These are phyloP conservation scores for Puccinia brachypodii DNA, from an alignment of 1,284 basidiomycete species.

Conservation along the genomic window DNA sequence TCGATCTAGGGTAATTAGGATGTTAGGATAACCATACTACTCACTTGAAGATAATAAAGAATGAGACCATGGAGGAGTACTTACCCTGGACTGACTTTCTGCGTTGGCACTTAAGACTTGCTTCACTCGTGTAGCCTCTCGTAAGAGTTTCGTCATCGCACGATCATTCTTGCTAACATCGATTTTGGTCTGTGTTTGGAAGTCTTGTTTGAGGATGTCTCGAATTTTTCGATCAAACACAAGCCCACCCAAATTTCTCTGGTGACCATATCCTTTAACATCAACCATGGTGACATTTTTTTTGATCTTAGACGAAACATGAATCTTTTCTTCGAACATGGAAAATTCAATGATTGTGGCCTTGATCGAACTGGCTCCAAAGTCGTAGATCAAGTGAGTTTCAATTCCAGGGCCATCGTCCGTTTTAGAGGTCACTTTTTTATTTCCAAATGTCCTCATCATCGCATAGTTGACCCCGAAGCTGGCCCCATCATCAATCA, in stretches of 20 bases:
- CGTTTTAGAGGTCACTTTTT: conserved; percentile 39
- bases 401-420: conserved; percentile 59
- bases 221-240: conserved; percentile 79
- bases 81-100: conserved; percentile 71
- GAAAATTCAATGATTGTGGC: conserved; percentile 83
- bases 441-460: conserved; percentile 73
- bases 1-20: conserved; percentile 66
- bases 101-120: conserved; percentile 88
- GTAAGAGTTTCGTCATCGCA: conserved; percentile 89
- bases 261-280: conserved; percentile 76
- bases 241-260: conserved; percentile 74
- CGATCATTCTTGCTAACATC: conserved; percentile 65
- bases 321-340: conserved; percentile 58
- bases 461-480: conserved; percentile 95
- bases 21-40: conserved; percentile 20
- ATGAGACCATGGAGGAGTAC: conserved; percentile 51
- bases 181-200: conserved; percentile 65
- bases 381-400: conserved; percentile 89
- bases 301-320: conserved; percentile 61
- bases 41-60: neutral
- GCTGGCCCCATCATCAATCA: conserved; percentile 78
- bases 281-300: conserved; percentile 71
- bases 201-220: conserved; percentile 75
- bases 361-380: conserved; percentile 80
- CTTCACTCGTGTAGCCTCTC: conserved; percentile 89